phyloP scores from a whole-genome alignment of 371 early-diverging fungal genomes.

The Mortierella sp. region DNA sequence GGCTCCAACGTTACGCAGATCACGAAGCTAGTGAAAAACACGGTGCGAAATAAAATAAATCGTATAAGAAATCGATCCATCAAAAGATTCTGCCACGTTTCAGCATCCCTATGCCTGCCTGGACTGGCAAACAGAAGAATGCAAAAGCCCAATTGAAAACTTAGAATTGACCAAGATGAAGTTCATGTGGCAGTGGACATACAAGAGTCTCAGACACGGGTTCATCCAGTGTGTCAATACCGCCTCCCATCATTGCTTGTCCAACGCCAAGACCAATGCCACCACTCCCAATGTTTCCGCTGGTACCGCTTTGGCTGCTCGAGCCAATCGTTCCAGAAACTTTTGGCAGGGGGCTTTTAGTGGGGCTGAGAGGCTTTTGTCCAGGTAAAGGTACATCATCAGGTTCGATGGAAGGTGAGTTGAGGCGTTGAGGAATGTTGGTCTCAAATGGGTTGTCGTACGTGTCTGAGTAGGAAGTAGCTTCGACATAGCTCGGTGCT shows the following conservation, averaged over 20 bases:
- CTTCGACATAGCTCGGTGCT: conserved; percentile 53
- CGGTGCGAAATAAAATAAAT: background rate
- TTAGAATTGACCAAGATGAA: background rate
- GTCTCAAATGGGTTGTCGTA: conserved; percentile 58
- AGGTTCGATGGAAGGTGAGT: conserved; percentile 55
- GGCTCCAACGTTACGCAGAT: conserved; percentile 77
- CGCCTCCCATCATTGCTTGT: conserved; percentile 49
- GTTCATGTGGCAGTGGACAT: conserved; percentile 39
- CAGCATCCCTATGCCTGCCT: background rate
- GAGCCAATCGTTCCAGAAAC: conserved; percentile 56
- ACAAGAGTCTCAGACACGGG: conserved; percentile 89
- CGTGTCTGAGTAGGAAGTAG: conserved; percentile 53
- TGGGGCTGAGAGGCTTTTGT: conserved; percentile 48
- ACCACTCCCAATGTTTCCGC: conserved; percentile 35
- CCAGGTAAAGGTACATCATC: conserved; percentile 57
- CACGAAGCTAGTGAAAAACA: conserved; percentile 73
- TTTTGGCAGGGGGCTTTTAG: conserved; percentile 40
- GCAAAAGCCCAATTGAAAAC: background rate
- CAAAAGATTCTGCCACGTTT: no score
- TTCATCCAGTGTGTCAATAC: conserved; percentile 90
- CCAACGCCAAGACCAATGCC: conserved; percentile 50
- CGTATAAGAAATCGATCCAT: background rate
- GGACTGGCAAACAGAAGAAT: background rate
- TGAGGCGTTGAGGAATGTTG: conserved; percentile 50
- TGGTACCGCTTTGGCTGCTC: conserved; percentile 17